Percentiles rank a stretch among this genome's conserved stretches.
phyloP scores from a whole-genome alignment of 495 filamentous ascomycete species.

The Gamarada debralockiae region DNA sequence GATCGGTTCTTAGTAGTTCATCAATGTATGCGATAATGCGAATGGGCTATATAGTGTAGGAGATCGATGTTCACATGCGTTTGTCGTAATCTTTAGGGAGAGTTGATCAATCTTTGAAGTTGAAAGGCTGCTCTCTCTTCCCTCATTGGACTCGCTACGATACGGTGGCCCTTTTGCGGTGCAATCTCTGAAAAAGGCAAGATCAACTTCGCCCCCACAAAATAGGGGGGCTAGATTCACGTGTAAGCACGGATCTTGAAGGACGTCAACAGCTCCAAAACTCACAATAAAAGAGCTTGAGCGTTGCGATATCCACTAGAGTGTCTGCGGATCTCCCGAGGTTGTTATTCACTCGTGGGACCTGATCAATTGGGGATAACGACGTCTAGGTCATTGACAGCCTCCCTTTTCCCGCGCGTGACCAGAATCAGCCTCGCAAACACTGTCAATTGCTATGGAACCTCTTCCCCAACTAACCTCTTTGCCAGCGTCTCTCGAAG shows the following conservation, averaged over 20 bases:
- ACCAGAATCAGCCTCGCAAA: too few relatives aligned
- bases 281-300: too few relatives aligned
- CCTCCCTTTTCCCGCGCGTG: not conserved
- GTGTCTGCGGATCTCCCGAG: too few relatives aligned
- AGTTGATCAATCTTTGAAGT: slow-evolving; percentile 8
- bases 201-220: not conserved
- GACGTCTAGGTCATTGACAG: too few relatives aligned
- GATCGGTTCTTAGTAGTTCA: not conserved
- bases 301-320: too few relatives aligned
- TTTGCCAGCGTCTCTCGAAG: slow-evolving; percentile 37
- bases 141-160: slow-evolving; percentile 11
- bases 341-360: too few relatives aligned
- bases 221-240: not conserved
- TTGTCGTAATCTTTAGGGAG: slow-evolving; percentile 9
- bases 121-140: not conserved
- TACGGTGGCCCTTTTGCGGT: slow-evolving; percentile 2
- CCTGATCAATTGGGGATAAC: too few relatives aligned
- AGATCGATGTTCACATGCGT: not conserved
- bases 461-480: slow-evolving; percentile 6
- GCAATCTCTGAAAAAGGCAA: not conserved
- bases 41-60: slow-evolving; percentile 1
- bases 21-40: not conserved
- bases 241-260: too few relatives aligned
- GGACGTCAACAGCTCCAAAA: too few relatives aligned
- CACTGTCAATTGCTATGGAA: not conserved